These are phyloP conservation scores for Saccharomycopsis hybrid DNA, from an alignment of 1,139 yeast genomes.

Conservation along the genomic window DNA sequence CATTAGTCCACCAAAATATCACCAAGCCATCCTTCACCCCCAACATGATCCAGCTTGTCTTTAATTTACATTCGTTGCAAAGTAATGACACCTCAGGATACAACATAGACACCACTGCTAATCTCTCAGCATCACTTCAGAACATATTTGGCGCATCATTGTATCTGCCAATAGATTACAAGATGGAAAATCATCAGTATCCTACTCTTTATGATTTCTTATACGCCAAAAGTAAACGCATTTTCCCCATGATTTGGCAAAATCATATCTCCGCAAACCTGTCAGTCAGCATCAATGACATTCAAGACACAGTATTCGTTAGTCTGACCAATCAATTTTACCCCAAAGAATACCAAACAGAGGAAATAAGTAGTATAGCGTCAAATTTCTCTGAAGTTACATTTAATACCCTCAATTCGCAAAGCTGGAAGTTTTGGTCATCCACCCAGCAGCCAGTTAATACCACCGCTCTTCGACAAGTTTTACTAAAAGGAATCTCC, in stretches of 20 bases:
- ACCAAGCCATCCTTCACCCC: no score
- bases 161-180: neutral
- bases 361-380: no score
- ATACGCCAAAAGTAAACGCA: conserved; percentile 37
- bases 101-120: neutral
- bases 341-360: no score
- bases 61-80: conserved; percentile 1
- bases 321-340: no score
- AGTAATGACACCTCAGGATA: neutral
- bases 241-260: conserved; percentile 27
- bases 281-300: no score
- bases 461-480: conserved; percentile 1
- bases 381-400: neutral
- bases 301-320: no score
- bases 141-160: neutral
- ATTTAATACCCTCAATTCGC: neutral
- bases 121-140: neutral
- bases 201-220: conserved; percentile 44
- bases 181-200: conserved; percentile 22
- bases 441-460: no score
- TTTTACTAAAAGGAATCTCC: conserved; percentile 11
- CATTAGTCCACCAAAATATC: no score
- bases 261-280: conserved; percentile 4
- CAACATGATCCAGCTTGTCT: conserved; percentile 3
- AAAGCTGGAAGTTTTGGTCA: conserved; percentile 13